Evolutionary conservation across 169 alveolate species (phyloP).

Genomic region (Hepatocystis sp.): DNA sequence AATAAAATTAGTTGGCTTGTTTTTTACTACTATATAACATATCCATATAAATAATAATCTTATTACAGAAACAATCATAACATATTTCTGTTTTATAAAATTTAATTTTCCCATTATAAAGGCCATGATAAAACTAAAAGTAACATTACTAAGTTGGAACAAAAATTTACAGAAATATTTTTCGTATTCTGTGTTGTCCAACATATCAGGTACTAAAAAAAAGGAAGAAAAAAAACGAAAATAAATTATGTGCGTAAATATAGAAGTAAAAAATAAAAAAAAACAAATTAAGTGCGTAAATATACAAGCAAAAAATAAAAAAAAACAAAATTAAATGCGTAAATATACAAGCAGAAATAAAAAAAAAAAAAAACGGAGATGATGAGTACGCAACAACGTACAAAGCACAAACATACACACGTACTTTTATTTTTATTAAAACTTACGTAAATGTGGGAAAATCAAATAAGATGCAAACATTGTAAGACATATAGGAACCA

Average conservation of each 20-base stretch:
- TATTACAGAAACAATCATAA: conserved; percentile 10
- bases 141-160: conserved; percentile 32
- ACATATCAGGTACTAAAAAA: conserved; percentile 34
- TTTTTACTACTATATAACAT: conserved; percentile 14
- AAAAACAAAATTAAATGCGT: too few relatives aligned
- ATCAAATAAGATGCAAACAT: conserved; percentile 22
- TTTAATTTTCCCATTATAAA: background rate
- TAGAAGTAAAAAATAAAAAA: background rate
- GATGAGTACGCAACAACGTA: background rate
- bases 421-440: background rate
- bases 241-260: background rate
- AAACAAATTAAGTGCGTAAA: too few relatives aligned
- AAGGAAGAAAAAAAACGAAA: background rate
- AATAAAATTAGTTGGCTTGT: conserved; percentile 8
- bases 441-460: conserved; percentile 49
- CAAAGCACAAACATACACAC: background rate
- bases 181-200: conserved; percentile 13
- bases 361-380: background rate
- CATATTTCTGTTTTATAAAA: conserved; percentile 49
- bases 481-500: conserved; percentile 40
- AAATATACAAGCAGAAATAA: too few relatives aligned
- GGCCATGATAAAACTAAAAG: conserved; percentile 32
- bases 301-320: too few relatives aligned
- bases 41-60: conserved; percentile 9
- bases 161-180: conserved; percentile 34